Base-by-base conservation (phyloP, 805 yeast species). In the Pichia phayaonensis region DNA sequence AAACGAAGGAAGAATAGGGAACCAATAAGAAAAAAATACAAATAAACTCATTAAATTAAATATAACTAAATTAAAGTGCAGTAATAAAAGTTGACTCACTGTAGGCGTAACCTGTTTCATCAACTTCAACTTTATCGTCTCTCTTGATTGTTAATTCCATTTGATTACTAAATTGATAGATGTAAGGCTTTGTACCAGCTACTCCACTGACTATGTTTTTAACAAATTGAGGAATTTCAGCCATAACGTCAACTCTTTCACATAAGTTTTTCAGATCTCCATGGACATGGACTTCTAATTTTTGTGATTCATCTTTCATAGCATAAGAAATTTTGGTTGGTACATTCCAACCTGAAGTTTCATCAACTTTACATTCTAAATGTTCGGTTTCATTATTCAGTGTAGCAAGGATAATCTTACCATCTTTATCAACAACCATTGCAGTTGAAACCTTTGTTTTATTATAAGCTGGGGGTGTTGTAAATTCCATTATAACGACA, bases 221-320 rank as follows among this genome's bases (percentile, higher is more conserved):
- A 58, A 94, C 95, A 69, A 94, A 90, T 56, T 80, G 83, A 26
- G 99, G 99, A 52, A 94, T 84, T 71, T 94, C 98, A 47, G 90
- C 87, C 97, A 94, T 90, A 53, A 94, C 98, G 69, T 94, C 99
- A 52, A 94, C 90, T 65, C 98, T 82, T 72, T 89, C 97, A 47
- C 88, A 81, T 54, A 87, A 69, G 44, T 75, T 72, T 18, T 66
- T 65, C 58, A 92, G 75, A 22, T 74, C 70, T 54, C 96, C 97
- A 40, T 60, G 63, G 21, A 86, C 79, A 12, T 64, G 66, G 44
- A 79, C 85, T 44, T 67, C 70, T 24, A 76, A 73, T 22, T 62
- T 65, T 29, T 65, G 55, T 20, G 63, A 68, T 16, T 63, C 65
- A 20, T 61, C 68, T 11, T 75, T 67, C 66, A 63, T 78, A 72